Percentiles rank a stretch among this genome's conserved stretches.
Evolutionary conservation across 257 asterid genomes (phyloP).

Genomic region (Nicotiana sylvestris): DNA sequence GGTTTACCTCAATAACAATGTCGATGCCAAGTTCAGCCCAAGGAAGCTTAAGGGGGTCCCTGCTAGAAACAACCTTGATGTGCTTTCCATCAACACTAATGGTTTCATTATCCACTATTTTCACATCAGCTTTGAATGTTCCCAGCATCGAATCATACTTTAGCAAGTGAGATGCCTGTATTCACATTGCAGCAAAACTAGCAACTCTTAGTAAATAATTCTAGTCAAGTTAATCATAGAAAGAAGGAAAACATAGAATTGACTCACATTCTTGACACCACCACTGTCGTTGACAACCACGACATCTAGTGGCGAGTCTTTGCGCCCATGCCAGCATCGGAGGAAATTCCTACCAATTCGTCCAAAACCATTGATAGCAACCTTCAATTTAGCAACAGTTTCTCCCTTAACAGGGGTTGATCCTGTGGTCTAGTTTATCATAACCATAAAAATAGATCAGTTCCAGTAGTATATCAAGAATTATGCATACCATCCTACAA

Average conservation of each 20-base stretch:
- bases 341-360: constrained; percentile 96
- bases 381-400: constrained; percentile 80
- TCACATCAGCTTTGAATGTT: constrained; percentile 84
- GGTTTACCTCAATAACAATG: constrained; percentile 75
- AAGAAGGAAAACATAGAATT: neutral
- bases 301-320: constrained; percentile 89
- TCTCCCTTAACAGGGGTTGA: constrained; percentile 61
- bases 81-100: constrained; percentile 84
- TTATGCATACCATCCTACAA: neutral
- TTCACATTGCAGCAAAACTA: neutral
- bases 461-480: neutral
- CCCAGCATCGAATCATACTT: constrained; percentile 94
- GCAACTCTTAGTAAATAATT: neutral
- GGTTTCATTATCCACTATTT: constrained; percentile 71
- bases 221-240: neutral
- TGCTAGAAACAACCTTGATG: constrained; percentile 71
- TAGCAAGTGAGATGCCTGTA: constrained; percentile 85
- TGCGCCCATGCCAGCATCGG: constrained; percentile 94
- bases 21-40: constrained; percentile 95
- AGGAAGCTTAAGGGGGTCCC: constrained; percentile 92
- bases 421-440: constrained; percentile 44
- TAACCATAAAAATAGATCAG: constrained; percentile 1
- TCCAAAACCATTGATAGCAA: constrained; percentile 88
- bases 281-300: constrained; percentile 85
- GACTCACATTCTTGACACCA: constrained; percentile 81